Base-by-base conservation (phyloP, 768 basidiomycete species). In the Kwoniella bestiolae region DNA sequence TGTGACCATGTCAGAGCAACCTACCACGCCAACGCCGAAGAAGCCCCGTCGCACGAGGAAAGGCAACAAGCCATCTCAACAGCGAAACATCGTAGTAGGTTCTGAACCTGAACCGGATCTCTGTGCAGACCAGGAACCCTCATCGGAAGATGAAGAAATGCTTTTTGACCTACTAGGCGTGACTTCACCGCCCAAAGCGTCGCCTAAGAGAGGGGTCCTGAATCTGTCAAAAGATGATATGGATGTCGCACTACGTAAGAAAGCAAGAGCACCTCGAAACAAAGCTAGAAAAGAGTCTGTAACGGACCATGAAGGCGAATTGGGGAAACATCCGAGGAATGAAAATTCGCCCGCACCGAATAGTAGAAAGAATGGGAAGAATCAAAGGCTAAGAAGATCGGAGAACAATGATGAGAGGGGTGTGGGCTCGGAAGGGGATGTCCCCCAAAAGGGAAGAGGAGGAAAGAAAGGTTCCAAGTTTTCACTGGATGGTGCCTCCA, bases 111-210 rank as follows among this genome's bases (percentile, higher is more conserved):
- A 53, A 9, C 23, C 45, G 16, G 56, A 28, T 8, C 23, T 32
- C 7, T n/a, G n/a, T n/a, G n/a, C n/a, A n/a, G 46, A 44, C 23
- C 26, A 49, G 18, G 63, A 64, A 29, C 56, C 56, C 18, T 65
- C 63, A 3, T 56, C 63, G 7, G 66, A 67, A 31, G 66, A 67
- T 26, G 66, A 67, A 38, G 63, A 65, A 25, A 65, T 57, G n/a
- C 55, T 67, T 14, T 57, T 67, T 12, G 66, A 67, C 31, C 32
- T 67, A 11, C 55, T 67, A 12, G 66, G 66, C 25, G 60, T 67
- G 1, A 45, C 34, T 2, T 60, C 65, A 21, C 65, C 65, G 16
- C 35, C 50, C 11, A 57, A 50, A 14, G 18, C 34, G 31, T 41
- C 60, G 0, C 23, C 41, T 3, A n/a, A 52, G 18, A 29, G 55